These are phyloP conservation scores for Truncatella angustata DNA, from an alignment of 2,329 filamentous ascomycete genomes.

Conservation along the genomic window DNA sequence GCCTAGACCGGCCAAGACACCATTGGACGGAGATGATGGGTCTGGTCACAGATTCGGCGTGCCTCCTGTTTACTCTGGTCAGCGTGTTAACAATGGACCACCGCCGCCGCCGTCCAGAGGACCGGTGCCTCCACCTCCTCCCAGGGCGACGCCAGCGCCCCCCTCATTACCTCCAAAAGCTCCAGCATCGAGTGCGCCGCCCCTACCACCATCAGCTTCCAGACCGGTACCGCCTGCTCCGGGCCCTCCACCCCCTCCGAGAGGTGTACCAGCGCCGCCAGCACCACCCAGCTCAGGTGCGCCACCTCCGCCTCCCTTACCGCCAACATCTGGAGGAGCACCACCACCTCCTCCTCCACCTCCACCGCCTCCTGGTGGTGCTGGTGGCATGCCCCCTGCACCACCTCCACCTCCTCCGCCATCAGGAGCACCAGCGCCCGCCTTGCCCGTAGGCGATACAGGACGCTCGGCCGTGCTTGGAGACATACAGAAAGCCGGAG, in stretches of 20 bases:
- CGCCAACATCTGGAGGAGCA: slow-evolving; percentile 12
- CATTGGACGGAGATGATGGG: slow-evolving; percentile 60
- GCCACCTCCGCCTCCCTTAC: slow-evolving; percentile 20
- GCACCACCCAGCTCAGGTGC: slow-evolving; percentile 12
- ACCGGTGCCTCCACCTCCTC: slow-evolving; percentile 69
- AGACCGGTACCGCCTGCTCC: slow-evolving; percentile 47
- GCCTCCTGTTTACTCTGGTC: slow-evolving; percentile 74
- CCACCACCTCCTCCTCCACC: slow-evolving; percentile 34
- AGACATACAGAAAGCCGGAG: slow-evolving; percentile 69
- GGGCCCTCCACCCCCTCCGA: slow-evolving; percentile 28
- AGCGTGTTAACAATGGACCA: slow-evolving; percentile 56
- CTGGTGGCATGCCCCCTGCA: slow-evolving; percentile 32
- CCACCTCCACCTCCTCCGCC: slow-evolving; percentile 55
- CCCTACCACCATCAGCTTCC: slow-evolving; percentile 45
- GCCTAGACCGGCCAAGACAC: slow-evolving; percentile 66
- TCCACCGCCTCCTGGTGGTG: slow-evolving; percentile 32
- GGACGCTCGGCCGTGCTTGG: slow-evolving; percentile 62
- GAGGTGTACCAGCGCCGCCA: slow-evolving; percentile 44
- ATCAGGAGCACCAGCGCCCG: slow-evolving; percentile 48
- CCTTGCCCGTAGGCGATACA: slow-evolving; percentile 39
- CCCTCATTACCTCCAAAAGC: slow-evolving; percentile 50
- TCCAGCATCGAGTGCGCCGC: slow-evolving; percentile 42
- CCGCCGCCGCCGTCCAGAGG: slow-evolving; percentile 74
- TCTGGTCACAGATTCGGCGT: slow-evolving; percentile 64
- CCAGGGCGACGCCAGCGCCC: slow-evolving; percentile 41